These are phyloP conservation scores for Chaetomium sp. DNA, from an alignment of 2,329 filamentous ascomycete genomes.

Conservation along the genomic window DNA sequence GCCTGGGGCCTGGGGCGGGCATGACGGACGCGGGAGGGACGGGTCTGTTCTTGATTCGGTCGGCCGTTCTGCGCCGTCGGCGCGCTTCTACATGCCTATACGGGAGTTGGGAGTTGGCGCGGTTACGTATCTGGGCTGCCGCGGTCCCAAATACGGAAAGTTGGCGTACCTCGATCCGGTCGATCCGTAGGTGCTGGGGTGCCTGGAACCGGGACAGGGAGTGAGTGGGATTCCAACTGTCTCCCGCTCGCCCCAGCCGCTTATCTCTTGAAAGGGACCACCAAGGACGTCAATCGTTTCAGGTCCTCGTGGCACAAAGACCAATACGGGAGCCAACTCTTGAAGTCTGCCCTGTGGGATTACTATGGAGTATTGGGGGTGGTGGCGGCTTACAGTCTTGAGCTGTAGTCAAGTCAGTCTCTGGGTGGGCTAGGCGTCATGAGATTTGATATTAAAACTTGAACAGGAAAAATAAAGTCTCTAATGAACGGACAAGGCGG, in stretches of 20 bases:
- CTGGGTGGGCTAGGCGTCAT: too few relatives aligned
- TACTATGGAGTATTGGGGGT: neutral
- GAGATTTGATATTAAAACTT: neutral
- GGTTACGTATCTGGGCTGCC: neutral
- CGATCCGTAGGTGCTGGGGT: neutral
- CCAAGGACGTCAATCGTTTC: neutral
- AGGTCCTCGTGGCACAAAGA: neutral
- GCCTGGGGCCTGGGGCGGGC: neutral
- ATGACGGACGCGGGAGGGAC: neutral
- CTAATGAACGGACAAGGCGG: too few relatives aligned
- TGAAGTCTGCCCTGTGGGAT: neutral
- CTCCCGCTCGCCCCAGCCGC: too few relatives aligned
- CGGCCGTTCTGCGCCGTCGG: neutral
- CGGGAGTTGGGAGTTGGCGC: too few relatives aligned
- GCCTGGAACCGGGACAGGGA: too few relatives aligned
- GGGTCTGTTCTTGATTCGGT: neutral
- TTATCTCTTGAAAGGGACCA: neutral
- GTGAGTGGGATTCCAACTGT: neutral
- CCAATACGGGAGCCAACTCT: neutral
- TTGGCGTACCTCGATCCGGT: neutral
- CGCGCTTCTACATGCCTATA: neutral
- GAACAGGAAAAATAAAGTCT: neutral
- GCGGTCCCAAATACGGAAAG: neutral
- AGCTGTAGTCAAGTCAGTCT: too few relatives aligned
- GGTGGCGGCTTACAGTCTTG: neutral